Percentiles rank a stretch among this genome's conserved stretches.
Conservation (phyloP, 2,329 filamentous ascomycete genomes). For the Bimuria novae-zelandiae region DNA sequence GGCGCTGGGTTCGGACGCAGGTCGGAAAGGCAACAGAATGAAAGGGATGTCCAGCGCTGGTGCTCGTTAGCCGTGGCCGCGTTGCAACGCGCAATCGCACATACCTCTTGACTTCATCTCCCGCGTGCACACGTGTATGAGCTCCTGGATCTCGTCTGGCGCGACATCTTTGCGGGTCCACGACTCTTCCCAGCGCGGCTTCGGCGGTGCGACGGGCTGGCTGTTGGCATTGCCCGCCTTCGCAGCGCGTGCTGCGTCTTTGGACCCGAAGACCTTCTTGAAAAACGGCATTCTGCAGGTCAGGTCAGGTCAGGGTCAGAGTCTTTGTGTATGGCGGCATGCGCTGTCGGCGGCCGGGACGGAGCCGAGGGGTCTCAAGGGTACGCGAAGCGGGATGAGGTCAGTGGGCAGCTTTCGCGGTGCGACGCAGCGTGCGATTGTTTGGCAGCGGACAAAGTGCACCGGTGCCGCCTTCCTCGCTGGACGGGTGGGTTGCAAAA, state of each 20-base stretch:
- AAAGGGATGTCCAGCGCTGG: conserved; percentile 88
- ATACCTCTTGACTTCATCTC: conserved; percentile 95
- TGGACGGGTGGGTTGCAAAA: background rate
- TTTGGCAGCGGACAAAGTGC: background rate
- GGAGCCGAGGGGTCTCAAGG: conserved; percentile 17
- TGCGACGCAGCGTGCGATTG: conserved; percentile 2
- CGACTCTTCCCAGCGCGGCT: conserved; percentile 84
- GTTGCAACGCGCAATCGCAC: conserved; percentile 12
- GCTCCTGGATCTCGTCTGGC: conserved; percentile 87
- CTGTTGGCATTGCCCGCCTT: conserved; percentile 32
- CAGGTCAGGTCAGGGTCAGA: conserved; percentile 19
- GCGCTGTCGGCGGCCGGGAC: conserved; percentile 21
- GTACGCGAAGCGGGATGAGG: conserved; percentile 14
- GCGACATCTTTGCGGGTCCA: conserved; percentile 82
- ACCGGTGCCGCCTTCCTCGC: background rate
- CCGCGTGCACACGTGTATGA: conserved; percentile 80
- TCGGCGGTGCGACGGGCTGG: conserved; percentile 55
- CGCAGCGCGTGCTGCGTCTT: conserved; percentile 36
- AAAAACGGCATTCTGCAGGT: conserved; percentile 43
- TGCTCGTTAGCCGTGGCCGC: conserved; percentile 23
- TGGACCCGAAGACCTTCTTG: conserved; percentile 46
- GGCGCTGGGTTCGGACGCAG: conserved; percentile 86
- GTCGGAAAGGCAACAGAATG: conserved; percentile 90
- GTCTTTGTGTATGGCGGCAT: conserved; percentile 27
- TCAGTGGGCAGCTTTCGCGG: conserved; percentile 5